Percentiles rank a stretch among this genome's conserved stretches.
These are phyloP conservation scores for Yamagishiella unicocca DNA, from an alignment of 139 green algal species.

Conservation along the genomic window DNA sequence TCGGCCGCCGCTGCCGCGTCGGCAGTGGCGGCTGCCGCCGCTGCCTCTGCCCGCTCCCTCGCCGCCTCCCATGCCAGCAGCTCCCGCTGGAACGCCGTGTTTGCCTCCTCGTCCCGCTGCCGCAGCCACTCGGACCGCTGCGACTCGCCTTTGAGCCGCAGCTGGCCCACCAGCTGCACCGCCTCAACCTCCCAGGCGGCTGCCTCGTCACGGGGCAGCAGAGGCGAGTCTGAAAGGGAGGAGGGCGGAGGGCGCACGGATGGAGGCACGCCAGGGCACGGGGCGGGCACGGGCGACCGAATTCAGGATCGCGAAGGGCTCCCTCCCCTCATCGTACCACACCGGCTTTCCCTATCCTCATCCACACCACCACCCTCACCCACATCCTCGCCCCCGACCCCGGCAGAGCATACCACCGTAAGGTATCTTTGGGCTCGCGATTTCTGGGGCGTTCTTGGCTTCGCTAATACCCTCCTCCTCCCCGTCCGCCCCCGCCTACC, in stretches of 20 bases:
- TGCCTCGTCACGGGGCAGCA: background rate
- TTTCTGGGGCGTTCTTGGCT: too few relatives aligned
- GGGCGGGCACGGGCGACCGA: too few relatives aligned
- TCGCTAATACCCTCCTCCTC: background rate
- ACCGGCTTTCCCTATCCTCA: too few relatives aligned
- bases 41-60: background rate
- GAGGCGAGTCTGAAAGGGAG: constrained; percentile 23
- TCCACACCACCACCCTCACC: too few relatives aligned
- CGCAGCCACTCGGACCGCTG: background rate
- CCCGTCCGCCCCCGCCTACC: background rate
- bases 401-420: too few relatives aligned
- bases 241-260: too few relatives aligned
- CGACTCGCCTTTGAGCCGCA: background rate
- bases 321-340: too few relatives aligned
- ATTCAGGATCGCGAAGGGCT: too few relatives aligned
- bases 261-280: too few relatives aligned
- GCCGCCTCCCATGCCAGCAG: constrained; percentile 33
- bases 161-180: background rate
- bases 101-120: background rate
- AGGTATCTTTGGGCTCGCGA: too few relatives aligned
- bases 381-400: too few relatives aligned
- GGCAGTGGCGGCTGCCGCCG: background rate
- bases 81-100: background rate
- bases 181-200: background rate
- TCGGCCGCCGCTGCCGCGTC: background rate